Evolutionary conservation across 75 land plant species (phyloP), one percentile per base, ranked within the genome.

Genomic region (Picea glauca): DNA sequence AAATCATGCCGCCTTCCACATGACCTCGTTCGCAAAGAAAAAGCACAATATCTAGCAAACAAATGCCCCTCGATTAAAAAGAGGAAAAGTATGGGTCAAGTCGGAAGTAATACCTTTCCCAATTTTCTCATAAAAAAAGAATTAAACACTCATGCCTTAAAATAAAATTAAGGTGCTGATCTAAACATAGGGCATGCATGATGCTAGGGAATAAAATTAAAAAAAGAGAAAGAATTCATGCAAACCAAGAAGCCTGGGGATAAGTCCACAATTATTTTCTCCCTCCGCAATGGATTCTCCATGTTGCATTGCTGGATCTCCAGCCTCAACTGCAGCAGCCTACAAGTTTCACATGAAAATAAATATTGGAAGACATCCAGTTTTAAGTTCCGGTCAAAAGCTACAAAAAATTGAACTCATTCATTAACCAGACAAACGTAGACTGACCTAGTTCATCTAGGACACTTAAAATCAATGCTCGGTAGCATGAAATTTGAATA

Each of bases 1-100:
- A 98, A 62, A 98, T 94, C 99, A 98, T 98, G 13, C 98, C 98
- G 62, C 98, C 99, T 77, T 98, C 99, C 54, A 95, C 86, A 81
- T 98, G 93, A 14, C 93, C 93, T 75, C 80, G 86, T 81, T 93
- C 99, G 78, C 99, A 98, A n/a, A 98, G 93, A 81, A 91, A 91
- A 60, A 98, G 80, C 33, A 98, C 96, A 80, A 95, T 93, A 72
- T 98, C 99, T 95, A 60, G 12, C 35, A 65, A 81, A 30, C 9
- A 63, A 58, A 40, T 15, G 1, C 17, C 80, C 31, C 4, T 78
- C 59, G 50, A 60, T 54, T 81, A 32, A 60, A 80, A 31, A 83
- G 56, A n/a, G 75, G 11, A 80, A 32, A 50, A 30, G 65, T 26
- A 72, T 14, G 74, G 2, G 21, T 50, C 40, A 58, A 77, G 15